These are phyloP conservation scores for Dionaea muscipula DNA, from an alignment of 179 eudicot species.

Conservation along the genomic window DNA sequence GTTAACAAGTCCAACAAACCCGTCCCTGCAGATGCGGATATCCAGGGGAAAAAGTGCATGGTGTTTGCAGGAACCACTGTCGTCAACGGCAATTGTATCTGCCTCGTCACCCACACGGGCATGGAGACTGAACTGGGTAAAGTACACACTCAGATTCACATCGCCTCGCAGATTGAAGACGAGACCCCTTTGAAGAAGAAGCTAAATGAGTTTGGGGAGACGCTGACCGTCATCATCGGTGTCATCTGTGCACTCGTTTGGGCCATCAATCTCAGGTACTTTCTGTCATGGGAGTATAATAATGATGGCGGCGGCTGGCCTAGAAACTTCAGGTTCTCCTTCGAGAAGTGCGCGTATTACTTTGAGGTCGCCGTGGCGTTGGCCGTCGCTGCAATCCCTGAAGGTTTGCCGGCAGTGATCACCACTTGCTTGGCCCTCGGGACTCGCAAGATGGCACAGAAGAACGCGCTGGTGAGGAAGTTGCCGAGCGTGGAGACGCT, in stretches of 20 bases:
- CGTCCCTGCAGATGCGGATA: conserved; percentile 17
- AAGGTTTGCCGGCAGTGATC: conserved; percentile 15
- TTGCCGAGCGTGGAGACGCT: conserved; percentile 16
- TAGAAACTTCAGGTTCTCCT: conserved; percentile 12
- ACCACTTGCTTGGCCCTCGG: conserved; percentile 14
- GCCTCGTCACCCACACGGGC: conserved; percentile 12
- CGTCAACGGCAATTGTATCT: conserved; percentile 22
- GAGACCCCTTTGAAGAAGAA: conserved; percentile 28
- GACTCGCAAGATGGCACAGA: conserved; percentile 14
- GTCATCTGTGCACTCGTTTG: conserved; percentile 19
- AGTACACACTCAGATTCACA: conserved; percentile 26
- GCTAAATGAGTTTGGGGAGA: conserved; percentile 25
- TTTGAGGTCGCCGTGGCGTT: conserved; percentile 15
- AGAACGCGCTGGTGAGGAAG: conserved; percentile 15
- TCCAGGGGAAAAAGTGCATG: conserved; percentile 24
- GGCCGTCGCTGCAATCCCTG: conserved; percentile 17
- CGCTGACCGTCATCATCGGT: conserved; percentile 17
- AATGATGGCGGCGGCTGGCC: conserved; percentile 11
- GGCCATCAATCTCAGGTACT: conserved; percentile 21
- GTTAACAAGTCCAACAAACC: conserved; percentile 18
- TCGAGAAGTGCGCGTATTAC: conserved; percentile 16
- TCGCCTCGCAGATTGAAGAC: conserved; percentile 24
- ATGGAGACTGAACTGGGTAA: conserved; percentile 11
- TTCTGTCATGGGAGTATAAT: conserved; percentile 14
- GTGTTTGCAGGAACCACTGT: conserved; percentile 27